phyloP scores from a whole-genome alignment of 225 moss, liverwort and hornwort species.

The Lunularia cruciata region DNA sequence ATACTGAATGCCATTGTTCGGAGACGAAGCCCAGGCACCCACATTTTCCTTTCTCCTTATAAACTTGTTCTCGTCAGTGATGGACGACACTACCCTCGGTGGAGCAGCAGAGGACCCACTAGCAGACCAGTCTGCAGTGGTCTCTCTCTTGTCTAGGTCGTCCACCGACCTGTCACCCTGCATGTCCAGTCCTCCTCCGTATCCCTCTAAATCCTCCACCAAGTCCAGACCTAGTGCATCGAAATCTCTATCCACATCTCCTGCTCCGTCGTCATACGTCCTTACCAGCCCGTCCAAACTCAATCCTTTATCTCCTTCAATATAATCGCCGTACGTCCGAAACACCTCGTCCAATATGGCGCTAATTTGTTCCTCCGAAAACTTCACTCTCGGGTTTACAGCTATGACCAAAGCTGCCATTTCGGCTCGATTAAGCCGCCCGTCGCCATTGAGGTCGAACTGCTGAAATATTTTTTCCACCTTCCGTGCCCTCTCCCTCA shows the following conservation, averaged over 20 bases:
- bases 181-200: constrained; percentile 21
- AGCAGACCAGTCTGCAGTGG: not conserved
- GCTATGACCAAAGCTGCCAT: constrained; percentile 94
- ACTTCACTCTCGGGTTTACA: constrained; percentile 96
- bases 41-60: constrained; percentile 66
- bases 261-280: constrained; percentile 96
- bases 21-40: constrained; percentile 82
- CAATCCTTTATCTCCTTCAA: constrained; percentile 76
- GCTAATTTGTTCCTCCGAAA: constrained; percentile 89
- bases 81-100: constrained; percentile 27
- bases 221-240: constrained; percentile 76
- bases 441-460: constrained; percentile 86
- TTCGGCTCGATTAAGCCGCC: constrained; percentile 81
- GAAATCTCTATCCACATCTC: constrained; percentile 95
- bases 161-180: constrained; percentile 6
- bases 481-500: constrained; percentile 58
- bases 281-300: constrained; percentile 84
- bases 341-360: constrained; percentile 98
- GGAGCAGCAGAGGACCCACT: constrained; percentile 18
- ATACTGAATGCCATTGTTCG: constrained; percentile 68
- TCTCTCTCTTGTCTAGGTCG: constrained; percentile 17
- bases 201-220: constrained; percentile 25
- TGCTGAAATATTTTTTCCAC: constrained; percentile 84
- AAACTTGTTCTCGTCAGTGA: constrained; percentile 51
- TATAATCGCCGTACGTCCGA: constrained; percentile 86